Evolutionary conservation across 345 rosid species (phyloP), one percentile per base, ranked within the genome.

Genomic region (Gossypium herbaceum): DNA sequence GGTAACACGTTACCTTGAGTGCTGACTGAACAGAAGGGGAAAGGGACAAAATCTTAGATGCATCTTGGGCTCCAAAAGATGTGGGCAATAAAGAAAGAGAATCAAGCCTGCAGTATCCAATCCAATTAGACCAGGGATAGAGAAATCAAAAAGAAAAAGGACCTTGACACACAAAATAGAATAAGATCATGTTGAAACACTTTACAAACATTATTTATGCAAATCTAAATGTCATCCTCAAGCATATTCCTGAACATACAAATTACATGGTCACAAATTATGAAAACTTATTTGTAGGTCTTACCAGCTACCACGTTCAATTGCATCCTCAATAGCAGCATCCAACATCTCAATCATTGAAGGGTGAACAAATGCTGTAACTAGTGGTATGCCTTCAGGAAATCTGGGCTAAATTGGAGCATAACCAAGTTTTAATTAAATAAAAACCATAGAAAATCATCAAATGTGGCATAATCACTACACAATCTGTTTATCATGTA

Each of bases 291-390:
- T 48, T 10, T 68, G 41, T 67, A 62, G 61, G 67, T 73, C 90
- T 92, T 83, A 94, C 98, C 99, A 94, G 85, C 97, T 94, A 80
- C 82, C 83, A 64, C 85, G 87, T 66, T 92, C 99, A 81, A 92
- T 52, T 71, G 92, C 93, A 88, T 92, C 99, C 84, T 94, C 99
- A 56, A 80, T 83, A 76, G 98, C 79, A 79, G 89, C 75, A 85
- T 92, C 92, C 82, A 94, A 79, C 92, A 94, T 94, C 85, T 92
- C 98, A 77, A 84, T 86, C 88, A 91, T 84, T 39, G 99, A 92
- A 17, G 91, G 90, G 75, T 92, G 98, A 76, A 87, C 89, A 82
- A 92, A 94, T 75, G 83, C 88, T 75, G 96, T 87, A 78, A 65
- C 82, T 75, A 92, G 80, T 48, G 95, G 90, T 71, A 78, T 86